Base-by-base conservation (phyloP, 176 grass and related monocot genomes). In the Oryza rufipogon region DNA sequence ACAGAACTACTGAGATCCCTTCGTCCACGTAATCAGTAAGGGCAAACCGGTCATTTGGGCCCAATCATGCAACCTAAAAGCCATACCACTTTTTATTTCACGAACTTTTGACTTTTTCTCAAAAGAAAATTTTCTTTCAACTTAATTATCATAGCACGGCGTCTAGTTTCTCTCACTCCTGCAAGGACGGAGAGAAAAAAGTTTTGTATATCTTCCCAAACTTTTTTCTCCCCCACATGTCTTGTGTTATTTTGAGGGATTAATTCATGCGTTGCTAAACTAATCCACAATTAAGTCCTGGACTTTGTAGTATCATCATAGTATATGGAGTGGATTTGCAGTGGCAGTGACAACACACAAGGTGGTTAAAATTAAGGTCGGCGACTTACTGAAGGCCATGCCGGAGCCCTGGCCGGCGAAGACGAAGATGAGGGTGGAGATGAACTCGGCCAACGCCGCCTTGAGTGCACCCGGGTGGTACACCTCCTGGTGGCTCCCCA, bases 401-500 rank as follows among this genome's bases (percentile, higher is more conserved):
- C 91, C 93, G 70, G 96, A 99, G 78, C 96, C 96, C 78, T 94
- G 91, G 86, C 96, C 91, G 52, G 96, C 93, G 86, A 99, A 99
- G 83, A 99, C 93, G 89, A 99, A 99, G 89, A 99, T 96, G 88
- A 99, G 82, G 81, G 96, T 99, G 83, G 74, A 92, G 82, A 99
- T 86, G 86, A 99, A 96, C 93, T 99, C 96, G 11, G 96, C 96
- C 23, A 99, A 56, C 4, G 93, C 93, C 61, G 96, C 93, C 86
- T 91, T 99, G 78, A 99, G 93, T 33, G 90, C 93, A 33, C 81
- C 86, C 32, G 88, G 84, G 70, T 96, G 93, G 86, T 72, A 84
- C 86, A 91, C 86, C 81, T 99, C 96, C 33, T 89, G 90, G 69
- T 25, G 66, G 14, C 11, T 89, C 9, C 96, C 96, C 28, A 94